Evolutionary conservation across 768 basidiomycete species (phyloP).

Genomic region (Hericium coralloides): DNA sequence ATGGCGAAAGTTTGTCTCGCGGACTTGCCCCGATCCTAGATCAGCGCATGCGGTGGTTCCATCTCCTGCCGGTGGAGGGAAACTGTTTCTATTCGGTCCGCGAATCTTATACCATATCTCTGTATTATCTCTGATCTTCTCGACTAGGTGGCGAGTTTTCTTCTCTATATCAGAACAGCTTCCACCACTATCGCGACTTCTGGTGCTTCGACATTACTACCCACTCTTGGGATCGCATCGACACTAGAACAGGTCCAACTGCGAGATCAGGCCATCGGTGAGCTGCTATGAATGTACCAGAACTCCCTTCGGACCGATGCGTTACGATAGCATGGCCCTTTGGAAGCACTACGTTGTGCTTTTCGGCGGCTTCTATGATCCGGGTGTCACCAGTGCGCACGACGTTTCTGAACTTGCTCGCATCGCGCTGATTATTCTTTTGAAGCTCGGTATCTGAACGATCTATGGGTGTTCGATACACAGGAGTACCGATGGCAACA

Average conservation of each 20-base stretch:
- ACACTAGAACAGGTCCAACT: conserved; percentile 72
- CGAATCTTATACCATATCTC: background rate
- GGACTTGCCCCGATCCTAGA: conserved; percentile 79
- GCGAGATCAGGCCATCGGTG: conserved; percentile 81
- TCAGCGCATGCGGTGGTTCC: conserved; percentile 80
- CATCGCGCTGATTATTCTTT: background rate
- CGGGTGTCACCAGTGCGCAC: conserved; percentile 65
- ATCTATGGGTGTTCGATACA: conserved; percentile 80
- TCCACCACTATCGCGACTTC: conserved; percentile 85
- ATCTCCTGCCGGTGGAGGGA: conserved; percentile 72
- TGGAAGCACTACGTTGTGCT: conserved; percentile 86
- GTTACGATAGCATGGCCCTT: conserved; percentile 59
- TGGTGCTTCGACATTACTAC: conserved; percentile 79
- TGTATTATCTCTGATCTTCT: background rate
- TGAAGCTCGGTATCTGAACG: conserved; percentile 71
- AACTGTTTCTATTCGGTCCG: conserved; percentile 73
- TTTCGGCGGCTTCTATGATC: conserved; percentile 89
- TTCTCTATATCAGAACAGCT: conserved; percentile 70
- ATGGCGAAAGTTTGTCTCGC: conserved; percentile 81
- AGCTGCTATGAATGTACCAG: conserved; percentile 9
- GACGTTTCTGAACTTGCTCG: background rate
- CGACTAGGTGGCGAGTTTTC: conserved; percentile 76
- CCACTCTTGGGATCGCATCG: conserved; percentile 82
- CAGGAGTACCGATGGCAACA: conserved; percentile 84
- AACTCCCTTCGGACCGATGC: background rate